A percentile compares a stretch with the other conserved stretches of the same genome.
phyloP scores from a whole-genome alignment of 1,139 yeast species.

The Komagataea norvegica region DNA sequence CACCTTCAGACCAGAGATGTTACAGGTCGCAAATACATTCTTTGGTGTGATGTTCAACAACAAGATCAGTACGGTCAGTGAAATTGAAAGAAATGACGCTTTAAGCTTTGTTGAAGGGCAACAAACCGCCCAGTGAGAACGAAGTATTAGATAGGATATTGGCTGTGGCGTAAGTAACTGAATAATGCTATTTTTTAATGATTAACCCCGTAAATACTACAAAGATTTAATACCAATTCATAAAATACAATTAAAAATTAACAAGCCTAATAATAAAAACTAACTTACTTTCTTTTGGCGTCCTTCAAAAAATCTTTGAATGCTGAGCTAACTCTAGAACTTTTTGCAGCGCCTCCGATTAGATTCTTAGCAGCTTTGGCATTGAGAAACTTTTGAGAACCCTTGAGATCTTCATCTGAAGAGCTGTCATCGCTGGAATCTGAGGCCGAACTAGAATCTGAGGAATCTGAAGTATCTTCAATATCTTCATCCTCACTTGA shows the following conservation, averaged over 20 bases:
- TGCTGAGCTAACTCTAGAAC: conserved; percentile 40
- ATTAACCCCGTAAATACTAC: no score
- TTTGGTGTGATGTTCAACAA: conserved; percentile 84
- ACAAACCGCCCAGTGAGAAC: conserved; percentile 14
- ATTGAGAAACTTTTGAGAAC: conserved; percentile 33
- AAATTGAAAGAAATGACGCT: conserved; percentile 70
- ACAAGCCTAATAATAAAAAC: neutral
- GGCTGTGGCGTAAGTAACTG: no score
- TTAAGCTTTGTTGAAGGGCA: conserved; percentile 74
- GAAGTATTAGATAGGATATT: no score
- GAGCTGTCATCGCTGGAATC: conserved; percentile 22
- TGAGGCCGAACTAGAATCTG: conserved; percentile 22
- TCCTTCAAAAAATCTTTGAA: conserved; percentile 52
- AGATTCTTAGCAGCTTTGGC: conserved; percentile 38
- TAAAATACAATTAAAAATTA: neutral
- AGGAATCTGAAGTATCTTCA: conserved; percentile 13
- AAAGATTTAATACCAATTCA: conserved; percentile 1
- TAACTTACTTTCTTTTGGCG: conserved; percentile 12
- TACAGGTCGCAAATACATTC: conserved; percentile 79
- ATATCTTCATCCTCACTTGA: conserved; percentile 13
- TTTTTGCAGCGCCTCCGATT: conserved; percentile 26
- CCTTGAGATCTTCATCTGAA: conserved; percentile 25
- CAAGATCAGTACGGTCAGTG: conserved; percentile 75
- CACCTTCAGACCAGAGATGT: conserved; percentile 90
- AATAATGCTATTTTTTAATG: no score